Evolutionary conservation across 148 eudicot genomes (phyloP).

Genomic region (Rhododendron ferrugineum): DNA sequence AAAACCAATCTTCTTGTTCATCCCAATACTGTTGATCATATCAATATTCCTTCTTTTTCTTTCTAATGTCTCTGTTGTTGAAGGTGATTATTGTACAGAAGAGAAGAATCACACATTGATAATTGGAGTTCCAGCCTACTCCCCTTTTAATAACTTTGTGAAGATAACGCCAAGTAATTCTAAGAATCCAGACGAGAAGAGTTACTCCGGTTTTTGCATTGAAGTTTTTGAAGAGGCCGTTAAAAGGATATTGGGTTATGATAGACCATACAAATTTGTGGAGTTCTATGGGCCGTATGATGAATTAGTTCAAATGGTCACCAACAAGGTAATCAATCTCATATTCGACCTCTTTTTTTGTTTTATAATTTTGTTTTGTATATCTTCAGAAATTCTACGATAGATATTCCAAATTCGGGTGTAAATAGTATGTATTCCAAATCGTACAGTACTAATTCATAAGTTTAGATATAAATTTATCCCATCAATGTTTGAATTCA

Average conservation of each 20-base stretch:
- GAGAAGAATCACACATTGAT: neutral
- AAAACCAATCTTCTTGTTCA: neutral
- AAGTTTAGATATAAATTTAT: too few species aligned
- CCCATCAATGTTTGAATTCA: too few species aligned
- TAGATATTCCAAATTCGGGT: too few species aligned
- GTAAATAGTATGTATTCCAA: too few species aligned
- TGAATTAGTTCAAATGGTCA: conserved; percentile 1
- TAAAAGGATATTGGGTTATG: neutral
- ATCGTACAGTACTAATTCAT: too few species aligned
- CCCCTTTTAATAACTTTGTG: neutral
- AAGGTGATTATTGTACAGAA: neutral
- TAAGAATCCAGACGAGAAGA: neutral
- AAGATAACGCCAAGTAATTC: neutral
- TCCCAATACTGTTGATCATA: neutral
- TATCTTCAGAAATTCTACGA: too few species aligned
- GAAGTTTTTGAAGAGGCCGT: conserved; percentile 4
- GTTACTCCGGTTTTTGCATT: conserved; percentile 9
- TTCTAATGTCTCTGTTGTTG: neutral
- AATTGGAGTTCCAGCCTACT: neutral
- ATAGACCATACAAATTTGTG: too few species aligned
- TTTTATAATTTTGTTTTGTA: too few species aligned
- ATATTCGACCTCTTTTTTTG: neutral
- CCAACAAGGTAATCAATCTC: conserved; percentile 6
- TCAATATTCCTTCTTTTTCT: neutral
- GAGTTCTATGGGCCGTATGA: neutral